Base-by-base conservation (phyloP, 768 basidiomycete species). In the Amanita polypyramis region DNA sequence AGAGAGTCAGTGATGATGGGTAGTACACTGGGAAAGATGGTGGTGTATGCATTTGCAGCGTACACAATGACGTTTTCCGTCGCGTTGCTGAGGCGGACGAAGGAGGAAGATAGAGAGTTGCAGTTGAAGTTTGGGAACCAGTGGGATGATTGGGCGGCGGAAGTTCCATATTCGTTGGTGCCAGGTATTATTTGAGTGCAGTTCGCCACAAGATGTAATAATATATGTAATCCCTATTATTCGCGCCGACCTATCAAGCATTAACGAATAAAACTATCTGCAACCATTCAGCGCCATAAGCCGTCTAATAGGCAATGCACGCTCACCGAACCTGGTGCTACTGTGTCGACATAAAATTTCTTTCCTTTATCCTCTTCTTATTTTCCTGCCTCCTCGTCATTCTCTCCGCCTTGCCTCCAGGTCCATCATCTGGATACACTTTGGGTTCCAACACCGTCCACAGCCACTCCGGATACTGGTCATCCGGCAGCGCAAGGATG, bases 401-500 rank as follows among this genome's bases (percentile, higher is more conserved):
- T 42, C 78, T 70, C 52, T 76, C 74, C n/a, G 70, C 77, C 60
- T 75, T 74, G 17, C 87, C 83, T 15, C 85, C 86, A 1, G 80
- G 84, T 1, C 83, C 83, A 52, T 88, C 85, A 47, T 87, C 82
- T 14, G 73, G 73, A 47, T 74, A 67, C 35, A 72, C 71, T 57
- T 75, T 76, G 4, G 80, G 74, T 51, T 79, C 63, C 15, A 88
- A 65, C 33, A 91, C 58, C 11, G 73, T 80, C 93, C 93, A 96
- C 34, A 96, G 62, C 93, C 93, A 96, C 5, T 76, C 62, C 2
- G 93, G 93, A 61, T 96, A 95, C 55, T 82, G 79, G 37, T 86
- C 82, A 62, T 96, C 93, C 0, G 85, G 69, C 9, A 74, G 65
- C 1, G 93, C 87, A 19, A 88, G 61, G 0, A 94, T 79, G 5